Base-by-base conservation (phyloP, 2,329 filamentous ascomycete species). In the Fusarium graminum region DNA sequence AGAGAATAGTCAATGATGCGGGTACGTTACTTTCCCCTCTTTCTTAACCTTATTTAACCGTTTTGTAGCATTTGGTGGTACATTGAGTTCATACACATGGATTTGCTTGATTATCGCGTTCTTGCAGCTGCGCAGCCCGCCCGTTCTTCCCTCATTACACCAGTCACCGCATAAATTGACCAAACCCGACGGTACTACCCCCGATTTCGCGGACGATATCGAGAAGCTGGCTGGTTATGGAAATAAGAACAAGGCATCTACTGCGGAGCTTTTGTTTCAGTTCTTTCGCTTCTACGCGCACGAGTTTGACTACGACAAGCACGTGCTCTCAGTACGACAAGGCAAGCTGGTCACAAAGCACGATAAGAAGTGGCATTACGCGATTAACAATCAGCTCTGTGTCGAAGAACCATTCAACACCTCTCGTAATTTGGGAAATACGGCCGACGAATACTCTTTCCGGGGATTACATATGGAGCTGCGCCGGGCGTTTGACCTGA, bases 31-130 rank as follows among this genome's bases (percentile, higher is more conserved):
- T 38, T 43, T 4, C 4, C 14, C 17, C 16, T 12, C 10, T 14
- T 14, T 55, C 22, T 10, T 26, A 6, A 42, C 14, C 34, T 28
- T 45, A 45, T 40, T 74, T 75, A 58, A 76, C 64, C 51, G 39
- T 46, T 34, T 14, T 39, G 32, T 75, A 96, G 95, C 92, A 59
- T 93, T 93, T 75, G 94, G 95, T 65, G 94, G 93, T 57, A 99
- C 95, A 8, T 84, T 99, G 61, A 98, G 94, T 78, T 99, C 95
- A 17, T 99, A 99, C 76, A 97, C 95, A 22, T 99, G 95, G 95
- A 98, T 98, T 76, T 99, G 95, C 79, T 88, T 99, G 84, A 97
- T 98, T 69, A 91, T 99, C 75, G 96, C 93, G 70, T 99, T 98
- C 74, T 85, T 99, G 26, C 95, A 99, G 79, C 91, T 93, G 50